These are phyloP conservation scores for Teratosphaeria pseudoeucalypti DNA, from an alignment of 2,329 filamentous ascomycete species.

Conservation along the genomic window DNA sequence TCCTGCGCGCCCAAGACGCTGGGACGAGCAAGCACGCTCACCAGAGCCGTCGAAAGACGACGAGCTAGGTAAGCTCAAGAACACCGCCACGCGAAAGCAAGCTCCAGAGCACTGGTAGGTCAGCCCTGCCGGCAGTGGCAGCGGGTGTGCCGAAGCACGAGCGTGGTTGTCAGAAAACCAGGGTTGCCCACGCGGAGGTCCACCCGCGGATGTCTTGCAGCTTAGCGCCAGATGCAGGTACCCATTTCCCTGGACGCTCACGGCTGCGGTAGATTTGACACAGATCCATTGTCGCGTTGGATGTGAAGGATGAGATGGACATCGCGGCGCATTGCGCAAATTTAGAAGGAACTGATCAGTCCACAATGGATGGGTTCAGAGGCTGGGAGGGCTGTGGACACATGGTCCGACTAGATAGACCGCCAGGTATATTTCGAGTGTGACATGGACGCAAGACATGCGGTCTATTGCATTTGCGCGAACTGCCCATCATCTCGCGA, in stretches of 20 bases:
- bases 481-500: too few relatives aligned
- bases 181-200: background rate
- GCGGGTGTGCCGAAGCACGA: background rate
- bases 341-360: background rate
- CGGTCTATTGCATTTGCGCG: too few relatives aligned
- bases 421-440: too few relatives aligned
- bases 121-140: background rate
- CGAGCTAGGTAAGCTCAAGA: background rate
- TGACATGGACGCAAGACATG: too few relatives aligned
- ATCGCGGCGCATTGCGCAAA: background rate
- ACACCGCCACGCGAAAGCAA: background rate
- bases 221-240: constrained; percentile 7
- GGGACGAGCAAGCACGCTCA: background rate
- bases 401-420: too few relatives aligned
- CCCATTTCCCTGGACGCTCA: background rate
- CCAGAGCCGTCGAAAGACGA: background rate
- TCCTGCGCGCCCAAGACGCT: background rate
- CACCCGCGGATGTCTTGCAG: constrained; percentile 3
- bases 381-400: too few relatives aligned
- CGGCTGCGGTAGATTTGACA: background rate
- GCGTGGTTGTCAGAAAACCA: background rate
- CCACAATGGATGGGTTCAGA: too few relatives aligned
- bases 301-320: background rate
- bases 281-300: background rate
- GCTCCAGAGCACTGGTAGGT: background rate